A percentile compares a stretch with the other conserved stretches of the same genome.
phyloP scores from a whole-genome alignment of 2,329 filamentous ascomycete genomes.

The Claviceps spartinae region DNA sequence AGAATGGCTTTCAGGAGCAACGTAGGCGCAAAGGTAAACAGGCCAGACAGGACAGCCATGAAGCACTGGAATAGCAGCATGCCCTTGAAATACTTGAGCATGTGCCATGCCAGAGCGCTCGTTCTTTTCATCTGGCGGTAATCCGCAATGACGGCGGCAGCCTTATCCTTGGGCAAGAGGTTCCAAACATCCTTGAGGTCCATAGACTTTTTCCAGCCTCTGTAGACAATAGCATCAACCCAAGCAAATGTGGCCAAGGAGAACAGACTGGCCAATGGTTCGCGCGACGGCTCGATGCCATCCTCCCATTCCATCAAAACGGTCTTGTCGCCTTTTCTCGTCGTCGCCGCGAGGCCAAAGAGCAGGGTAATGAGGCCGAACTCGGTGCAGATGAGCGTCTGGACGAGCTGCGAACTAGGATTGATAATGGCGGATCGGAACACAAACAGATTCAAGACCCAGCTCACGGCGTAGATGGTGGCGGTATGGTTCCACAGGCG shows the following conservation, averaged over 20 bases:
- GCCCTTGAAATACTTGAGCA: constrained; percentile 72
- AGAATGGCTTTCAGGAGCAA: constrained; percentile 82
- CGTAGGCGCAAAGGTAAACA: constrained; percentile 85
- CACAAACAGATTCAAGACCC: constrained; percentile 60
- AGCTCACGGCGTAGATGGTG: constrained; percentile 67
- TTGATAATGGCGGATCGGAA: constrained; percentile 82
- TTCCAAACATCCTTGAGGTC: constrained; percentile 89
- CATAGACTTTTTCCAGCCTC: constrained; percentile 72
- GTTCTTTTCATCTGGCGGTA: constrained; percentile 83
- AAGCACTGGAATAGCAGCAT: constrained; percentile 62
- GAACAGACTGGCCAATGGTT: constrained; percentile 77
- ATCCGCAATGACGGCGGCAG: constrained; percentile 61
- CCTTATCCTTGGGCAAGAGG: constrained; percentile 75
- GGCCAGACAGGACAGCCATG: constrained; percentile 66
- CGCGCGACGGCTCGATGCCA: constrained; percentile 71
- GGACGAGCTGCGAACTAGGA: constrained; percentile 47
- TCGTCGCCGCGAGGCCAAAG: constrained; percentile 62
- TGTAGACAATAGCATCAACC: constrained; percentile 81
- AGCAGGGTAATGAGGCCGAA: constrained; percentile 66
- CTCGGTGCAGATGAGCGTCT: constrained; percentile 55
- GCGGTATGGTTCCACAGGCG: constrained; percentile 89
- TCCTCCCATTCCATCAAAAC: constrained; percentile 83
- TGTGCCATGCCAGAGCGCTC: constrained; percentile 60
- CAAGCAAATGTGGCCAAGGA: constrained; percentile 81
- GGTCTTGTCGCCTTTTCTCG: constrained; percentile 82